phyloP scores from a whole-genome alignment of 441 rosid genomes.

The Populus hybrid region DNA sequence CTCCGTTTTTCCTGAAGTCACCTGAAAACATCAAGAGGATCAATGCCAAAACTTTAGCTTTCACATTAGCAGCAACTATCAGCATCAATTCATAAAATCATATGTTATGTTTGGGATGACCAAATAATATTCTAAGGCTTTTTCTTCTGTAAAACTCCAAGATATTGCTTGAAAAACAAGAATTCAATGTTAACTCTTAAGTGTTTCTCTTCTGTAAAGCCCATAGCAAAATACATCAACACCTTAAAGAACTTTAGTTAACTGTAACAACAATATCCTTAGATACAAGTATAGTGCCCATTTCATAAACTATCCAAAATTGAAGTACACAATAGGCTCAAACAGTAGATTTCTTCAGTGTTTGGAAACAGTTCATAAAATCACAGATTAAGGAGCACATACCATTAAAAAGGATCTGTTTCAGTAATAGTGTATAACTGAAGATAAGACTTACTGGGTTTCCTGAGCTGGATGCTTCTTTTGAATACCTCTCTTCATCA shows the following conservation, averaged over 20 bases:
- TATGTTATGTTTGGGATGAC: neutral
- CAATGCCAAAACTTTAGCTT: neutral
- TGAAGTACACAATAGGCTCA: neutral
- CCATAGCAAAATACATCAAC: neutral
- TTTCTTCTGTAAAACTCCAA: neutral
- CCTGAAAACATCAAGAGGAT: slow-evolving; percentile 36
- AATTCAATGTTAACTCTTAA: neutral
- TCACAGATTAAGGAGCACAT: neutral
- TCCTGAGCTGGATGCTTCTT: slow-evolving; percentile 84
- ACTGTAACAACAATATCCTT: neutral
- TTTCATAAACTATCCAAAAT: neutral
- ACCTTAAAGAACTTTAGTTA: neutral
- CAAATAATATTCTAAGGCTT: neutral
- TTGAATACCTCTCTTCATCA: slow-evolving; percentile 64
- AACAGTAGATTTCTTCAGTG: neutral
- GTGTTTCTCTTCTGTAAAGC: neutral
- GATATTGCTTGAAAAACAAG: neutral
- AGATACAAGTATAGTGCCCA: neutral
- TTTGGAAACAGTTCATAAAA: neutral
- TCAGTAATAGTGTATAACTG: neutral
- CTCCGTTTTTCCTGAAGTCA: slow-evolving; percentile 40
- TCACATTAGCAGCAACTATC: neutral
- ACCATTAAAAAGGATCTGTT: neutral
- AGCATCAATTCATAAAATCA: neutral
- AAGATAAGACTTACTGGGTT: slow-evolving; percentile 45